Evolutionary conservation across 2,329 filamentous ascomycete species (phyloP).

Genomic region (Tolypocladium ophioglossoides): DNA sequence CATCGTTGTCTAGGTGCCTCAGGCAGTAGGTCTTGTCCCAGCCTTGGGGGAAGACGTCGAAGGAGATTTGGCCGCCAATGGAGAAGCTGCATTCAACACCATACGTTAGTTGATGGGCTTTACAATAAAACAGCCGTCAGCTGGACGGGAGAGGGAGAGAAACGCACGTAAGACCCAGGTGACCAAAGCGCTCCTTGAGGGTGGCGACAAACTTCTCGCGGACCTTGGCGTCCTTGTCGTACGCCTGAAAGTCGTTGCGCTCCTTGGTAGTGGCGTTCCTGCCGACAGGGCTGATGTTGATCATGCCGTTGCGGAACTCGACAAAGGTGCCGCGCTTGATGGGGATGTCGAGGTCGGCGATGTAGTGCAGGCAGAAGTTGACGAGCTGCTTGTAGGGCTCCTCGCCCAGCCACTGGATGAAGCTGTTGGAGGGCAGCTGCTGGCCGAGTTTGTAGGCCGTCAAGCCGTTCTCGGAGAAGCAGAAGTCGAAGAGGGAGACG

Average conservation of each 20-base stretch:
- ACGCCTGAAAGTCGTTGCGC: conserved; percentile 71
- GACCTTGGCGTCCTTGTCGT: conserved; percentile 68
- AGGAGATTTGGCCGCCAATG: conserved; percentile 95
- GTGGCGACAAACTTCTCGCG: conserved; percentile 56
- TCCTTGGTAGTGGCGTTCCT: conserved; percentile 77
- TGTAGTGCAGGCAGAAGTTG: conserved; percentile 68
- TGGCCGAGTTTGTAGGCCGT: conserved; percentile 79
- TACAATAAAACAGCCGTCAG: not conserved
- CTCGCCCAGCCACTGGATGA: conserved; percentile 90
- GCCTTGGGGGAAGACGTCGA: conserved; percentile 91
- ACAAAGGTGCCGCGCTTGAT: conserved; percentile 77
- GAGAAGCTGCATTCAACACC: conserved; percentile 69
- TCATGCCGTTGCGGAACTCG: conserved; percentile 87
- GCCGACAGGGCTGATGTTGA: conserved; percentile 75
- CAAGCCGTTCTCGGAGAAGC: conserved; percentile 94
- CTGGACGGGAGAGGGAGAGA: not conserved
- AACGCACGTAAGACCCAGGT: conserved; percentile 73
- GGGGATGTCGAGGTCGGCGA: conserved; percentile 75
- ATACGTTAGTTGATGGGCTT: too few species aligned
- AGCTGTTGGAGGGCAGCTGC: conserved; percentile 66
- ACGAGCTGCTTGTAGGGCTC: conserved; percentile 67
- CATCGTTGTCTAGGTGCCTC: conserved; percentile 73
- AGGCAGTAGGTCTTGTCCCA: conserved; percentile 99
- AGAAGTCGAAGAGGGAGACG: conserved; percentile 87
- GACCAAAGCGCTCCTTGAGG: conserved; percentile 27